These are phyloP conservation scores for Agrocybe pediades DNA, from an alignment of 768 basidiomycete species.

Conservation along the genomic window DNA sequence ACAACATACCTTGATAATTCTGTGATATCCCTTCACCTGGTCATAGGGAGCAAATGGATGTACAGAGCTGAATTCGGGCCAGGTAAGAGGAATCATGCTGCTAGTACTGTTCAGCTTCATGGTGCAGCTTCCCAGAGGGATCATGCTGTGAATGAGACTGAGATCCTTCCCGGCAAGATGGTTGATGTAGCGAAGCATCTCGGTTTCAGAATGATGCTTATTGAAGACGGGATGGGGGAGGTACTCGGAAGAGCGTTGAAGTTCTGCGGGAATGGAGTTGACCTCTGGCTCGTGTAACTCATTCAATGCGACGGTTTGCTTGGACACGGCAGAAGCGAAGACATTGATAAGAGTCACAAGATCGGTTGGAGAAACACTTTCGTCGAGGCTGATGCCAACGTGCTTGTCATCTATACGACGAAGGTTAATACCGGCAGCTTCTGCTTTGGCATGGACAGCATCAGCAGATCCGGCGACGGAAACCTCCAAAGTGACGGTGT, in stretches of 20 bases:
- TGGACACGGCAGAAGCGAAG: conserved; percentile 69
- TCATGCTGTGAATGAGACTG: conserved; percentile 94
- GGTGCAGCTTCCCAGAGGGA: conserved; percentile 92
- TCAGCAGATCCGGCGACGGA: conserved; percentile 57
- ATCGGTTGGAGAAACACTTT: conserved; percentile 79
- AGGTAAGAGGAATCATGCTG: conserved; percentile 95
- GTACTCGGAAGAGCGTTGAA: conserved; percentile 67
- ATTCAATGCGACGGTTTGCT: conserved; percentile 45
- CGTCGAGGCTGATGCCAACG: conserved; percentile 92
- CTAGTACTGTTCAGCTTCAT: conserved; percentile 99
- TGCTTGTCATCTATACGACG: conserved; percentile 71
- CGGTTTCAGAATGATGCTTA: conserved; percentile 96
- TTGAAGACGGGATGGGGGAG: conserved; percentile 93
- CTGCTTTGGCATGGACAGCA: conserved; percentile 69
- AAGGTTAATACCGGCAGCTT: conserved; percentile 76
- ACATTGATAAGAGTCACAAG: conserved; percentile 78
- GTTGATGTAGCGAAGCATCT: conserved; percentile 96
- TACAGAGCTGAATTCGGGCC: conserved; percentile 87
- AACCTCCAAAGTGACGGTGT: conserved; percentile 83
- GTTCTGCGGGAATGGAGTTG: conserved; percentile 52
- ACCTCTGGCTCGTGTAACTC: conserved; percentile 44
- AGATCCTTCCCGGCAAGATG: conserved; percentile 94
- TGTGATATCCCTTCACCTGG: conserved; percentile 86
- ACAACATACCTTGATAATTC: conserved; percentile 68
- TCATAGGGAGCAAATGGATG: conserved; percentile 93